Percentiles rank a stretch among this genome's conserved stretches.
Evolutionary conservation across 179 eudicot genomes (phyloP).

Genomic region (Gypsophila paniculata): DNA sequence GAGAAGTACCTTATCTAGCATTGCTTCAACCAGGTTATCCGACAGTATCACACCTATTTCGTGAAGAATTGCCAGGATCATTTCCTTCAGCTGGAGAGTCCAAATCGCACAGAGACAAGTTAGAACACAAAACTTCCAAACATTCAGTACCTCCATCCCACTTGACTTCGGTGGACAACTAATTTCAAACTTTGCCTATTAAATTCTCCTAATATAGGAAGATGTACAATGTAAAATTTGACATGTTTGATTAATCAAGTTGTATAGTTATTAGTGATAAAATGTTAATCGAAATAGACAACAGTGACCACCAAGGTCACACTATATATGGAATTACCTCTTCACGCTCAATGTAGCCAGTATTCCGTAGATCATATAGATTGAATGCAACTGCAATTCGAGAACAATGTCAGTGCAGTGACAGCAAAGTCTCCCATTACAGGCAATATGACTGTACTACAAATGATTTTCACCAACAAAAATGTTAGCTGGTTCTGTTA

Average conservation of each 20-base stretch:
- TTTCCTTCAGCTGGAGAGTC: conserved; percentile 51
- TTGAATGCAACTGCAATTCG: conserved; percentile 55
- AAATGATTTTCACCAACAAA: not conserved
- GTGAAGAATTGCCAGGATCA: conserved; percentile 58
- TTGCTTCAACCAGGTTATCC: conserved; percentile 52
- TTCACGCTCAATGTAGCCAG: conserved; percentile 61
- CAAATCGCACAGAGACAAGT: conserved; percentile 11
- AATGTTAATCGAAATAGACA: too few relatives aligned
- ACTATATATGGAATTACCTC: conserved; percentile 35
- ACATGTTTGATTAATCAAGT: too few relatives aligned
- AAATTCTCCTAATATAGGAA: too few relatives aligned
- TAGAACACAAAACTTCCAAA: not conserved
- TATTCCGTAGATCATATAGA: conserved; percentile 49
- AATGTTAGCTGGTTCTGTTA: not conserved
- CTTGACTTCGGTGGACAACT: too few relatives aligned
- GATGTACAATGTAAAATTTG: too few relatives aligned
- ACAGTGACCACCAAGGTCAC: too few relatives aligned
- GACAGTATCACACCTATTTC: conserved; percentile 46
- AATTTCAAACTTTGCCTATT: too few relatives aligned
- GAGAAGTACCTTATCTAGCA: conserved; percentile 57
- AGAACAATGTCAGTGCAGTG: not conserved
- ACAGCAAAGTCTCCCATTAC: not conserved
- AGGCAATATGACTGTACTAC: not conserved
- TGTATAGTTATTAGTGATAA: too few relatives aligned
- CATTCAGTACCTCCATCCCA: not conserved